Evolutionary conservation across 441 rosid genomes (phyloP).

Genomic region (Erodium texanum): DNA sequence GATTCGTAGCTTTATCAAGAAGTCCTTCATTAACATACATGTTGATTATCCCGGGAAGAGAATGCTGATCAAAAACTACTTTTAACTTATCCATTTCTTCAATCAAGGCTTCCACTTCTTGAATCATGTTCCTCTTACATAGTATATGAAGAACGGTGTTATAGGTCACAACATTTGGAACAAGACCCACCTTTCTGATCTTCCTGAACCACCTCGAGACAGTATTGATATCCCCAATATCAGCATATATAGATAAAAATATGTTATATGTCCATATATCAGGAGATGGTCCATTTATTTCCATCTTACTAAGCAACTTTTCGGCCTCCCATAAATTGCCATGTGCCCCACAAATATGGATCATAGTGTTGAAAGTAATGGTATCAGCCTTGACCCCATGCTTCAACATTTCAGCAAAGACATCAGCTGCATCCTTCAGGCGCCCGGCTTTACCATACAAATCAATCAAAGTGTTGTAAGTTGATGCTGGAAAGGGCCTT

Average conservation of each 20-base stretch:
- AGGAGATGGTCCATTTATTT: conserved; percentile 52
- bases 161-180: conserved; percentile 59
- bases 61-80: conserved; percentile 48
- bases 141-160: conserved; percentile 65
- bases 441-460: conserved; percentile 89
- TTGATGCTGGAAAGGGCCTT: conserved; percentile 60
- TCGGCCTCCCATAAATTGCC: conserved; percentile 71
- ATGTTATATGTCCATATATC: conserved; percentile 77
- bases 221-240: conserved; percentile 52
- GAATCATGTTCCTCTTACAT: conserved; percentile 59
- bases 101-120: conserved; percentile 52
- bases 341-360: conserved; percentile 73
- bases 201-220: conserved; percentile 50
- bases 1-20: conserved; percentile 34
- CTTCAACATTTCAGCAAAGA: conserved; percentile 69
- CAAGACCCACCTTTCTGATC: conserved; percentile 63
- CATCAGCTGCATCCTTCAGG: conserved; percentile 65
- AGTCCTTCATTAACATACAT: conserved; percentile 55
- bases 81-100: conserved; percentile 48
- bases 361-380: conserved; percentile 81
- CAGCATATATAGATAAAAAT: conserved; percentile 62
- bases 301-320: conserved; percentile 62
- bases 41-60: conserved; percentile 59
- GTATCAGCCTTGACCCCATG: conserved; percentile 66
- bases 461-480: conserved; percentile 76